Evolutionary conservation across 345 rosid genomes (phyloP).

Genomic region (Laguncularia racemosa): DNA sequence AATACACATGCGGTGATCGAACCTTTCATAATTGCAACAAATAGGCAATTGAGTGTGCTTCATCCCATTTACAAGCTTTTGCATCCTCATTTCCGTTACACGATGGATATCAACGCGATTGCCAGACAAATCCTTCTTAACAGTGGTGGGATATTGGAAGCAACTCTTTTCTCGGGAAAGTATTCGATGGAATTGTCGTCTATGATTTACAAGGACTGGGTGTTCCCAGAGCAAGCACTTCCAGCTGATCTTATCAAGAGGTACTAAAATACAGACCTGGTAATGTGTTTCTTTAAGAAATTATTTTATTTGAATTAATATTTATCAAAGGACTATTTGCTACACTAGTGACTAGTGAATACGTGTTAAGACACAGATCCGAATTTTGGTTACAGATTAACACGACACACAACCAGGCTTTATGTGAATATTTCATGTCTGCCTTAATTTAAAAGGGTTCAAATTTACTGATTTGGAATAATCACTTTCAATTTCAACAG

Average conservation of each 20-base stretch:
- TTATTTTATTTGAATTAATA: too few species aligned
- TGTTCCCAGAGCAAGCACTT: conserved; percentile 49
- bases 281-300: too few species aligned
- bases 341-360: too few species aligned
- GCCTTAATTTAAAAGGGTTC: too few species aligned
- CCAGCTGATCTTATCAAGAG: conserved; percentile 61
- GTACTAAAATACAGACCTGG: conserved; percentile 12
- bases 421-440: too few species aligned
- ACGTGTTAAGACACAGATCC: too few species aligned
- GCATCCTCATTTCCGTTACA: conserved; percentile 57
- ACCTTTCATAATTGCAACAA: conserved; percentile 60
- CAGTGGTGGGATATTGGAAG: conserved; percentile 45
- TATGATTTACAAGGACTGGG: conserved; percentile 34
- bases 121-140: conserved; percentile 45
- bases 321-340: too few species aligned
- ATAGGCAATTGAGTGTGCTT: conserved; percentile 57
- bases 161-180: conserved; percentile 41
- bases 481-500: conserved; percentile 2
- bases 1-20: conserved; percentile 52
- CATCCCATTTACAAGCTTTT: conserved; percentile 67
- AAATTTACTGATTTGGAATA: too few species aligned
- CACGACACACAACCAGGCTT: too few species aligned
- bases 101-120: conserved; percentile 61
- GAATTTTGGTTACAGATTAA: too few species aligned
- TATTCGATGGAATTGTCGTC: conserved; percentile 66